These are phyloP conservation scores for Ensete glaucum DNA, from an alignment of 176 grass and related monocot genomes.

Conservation along the genomic window DNA sequence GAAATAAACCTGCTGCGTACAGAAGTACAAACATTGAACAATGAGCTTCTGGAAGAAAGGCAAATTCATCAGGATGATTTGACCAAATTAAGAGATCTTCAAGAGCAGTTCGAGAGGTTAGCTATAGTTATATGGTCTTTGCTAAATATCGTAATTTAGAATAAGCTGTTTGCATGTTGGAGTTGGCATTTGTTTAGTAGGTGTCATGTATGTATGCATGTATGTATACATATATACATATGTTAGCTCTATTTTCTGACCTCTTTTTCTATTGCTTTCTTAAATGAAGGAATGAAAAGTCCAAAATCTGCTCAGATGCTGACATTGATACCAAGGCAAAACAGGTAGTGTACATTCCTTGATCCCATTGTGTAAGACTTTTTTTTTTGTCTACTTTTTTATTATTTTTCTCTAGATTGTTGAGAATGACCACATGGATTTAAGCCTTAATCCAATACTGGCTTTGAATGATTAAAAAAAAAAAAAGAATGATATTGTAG, in stretches of 20 bases:
- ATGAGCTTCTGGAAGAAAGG: conserved; percentile 20
- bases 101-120: conserved; percentile 11
- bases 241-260: conserved; percentile 5
- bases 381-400: conserved; percentile 1
- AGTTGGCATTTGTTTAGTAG: background rate
- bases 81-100: conserved; percentile 8
- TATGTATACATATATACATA: too few relatives aligned
- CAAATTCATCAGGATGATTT: conserved; percentile 9
- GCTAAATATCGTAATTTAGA: background rate
- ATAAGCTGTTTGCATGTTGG: background rate
- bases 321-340: conserved; percentile 55
- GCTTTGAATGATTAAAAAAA: too few relatives aligned
- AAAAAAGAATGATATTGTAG: too few relatives aligned
- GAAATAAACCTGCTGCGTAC: conserved; percentile 7
- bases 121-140: background rate
- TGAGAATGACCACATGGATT: background rate
- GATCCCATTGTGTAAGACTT: conserved; percentile 2
- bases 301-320: conserved; percentile 32
- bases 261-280: conserved; percentile 10
- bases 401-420: background rate
- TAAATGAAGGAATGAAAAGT: conserved; percentile 43
- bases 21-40: conserved; percentile 4
- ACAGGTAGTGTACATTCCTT: conserved; percentile 35
- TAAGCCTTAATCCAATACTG: too few relatives aligned
- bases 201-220: background rate